Base-by-base conservation (phyloP, 2,329 filamentous ascomycete species). In the Raffaelea albimanens region DNA sequence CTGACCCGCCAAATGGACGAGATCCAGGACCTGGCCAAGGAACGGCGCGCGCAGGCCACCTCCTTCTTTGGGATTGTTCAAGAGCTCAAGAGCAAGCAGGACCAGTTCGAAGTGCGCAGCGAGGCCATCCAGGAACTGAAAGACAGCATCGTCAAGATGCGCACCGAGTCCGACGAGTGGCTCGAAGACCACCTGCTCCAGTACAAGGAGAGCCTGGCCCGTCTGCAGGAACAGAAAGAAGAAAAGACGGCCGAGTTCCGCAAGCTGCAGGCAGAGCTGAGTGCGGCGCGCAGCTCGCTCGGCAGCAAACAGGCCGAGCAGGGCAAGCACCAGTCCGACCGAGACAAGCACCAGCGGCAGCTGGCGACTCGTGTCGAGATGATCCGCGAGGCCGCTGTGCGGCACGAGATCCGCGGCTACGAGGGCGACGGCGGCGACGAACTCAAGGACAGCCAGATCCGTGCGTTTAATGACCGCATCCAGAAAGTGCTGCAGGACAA, bases 271-370 rank as follows among this genome's bases (percentile, higher is more conserved):
- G 60, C 62, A 2, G 67, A 72, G 9, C 61, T 80, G 13, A 59
- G 62, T 2, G 52, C 63, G 4, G 65, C 68, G 8, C 72, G 76
- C 31, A 67, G 61, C 34, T 62, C 70, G 4, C 62, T 78, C 39
- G 73, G 74, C 1, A 55, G 60, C 20, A 80, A 80, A 56, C 68
- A 78, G 34, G 68, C 76, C 1, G 83, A 89, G 56, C 75, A 80
- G 56, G 91, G 91, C 40, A 87, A 83, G 55, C 82, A 84, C 56
- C 80, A 93, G 63, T 91, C 90, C 2, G 84, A 95, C 60, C 89
- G 91, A 66, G 83, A 87, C 52, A 87, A 85, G 57, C 87, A 93
- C 60, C 87, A 96, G 60, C 79, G 84, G 4, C 86, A 96, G 54
- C 62, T 95, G 3, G 71, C 79, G 55, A 71, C 77, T 40, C 84